These are phyloP conservation scores for Coleophoma cylindrospora DNA, from an alignment of 2,329 filamentous ascomycete species.

Conservation along the genomic window DNA sequence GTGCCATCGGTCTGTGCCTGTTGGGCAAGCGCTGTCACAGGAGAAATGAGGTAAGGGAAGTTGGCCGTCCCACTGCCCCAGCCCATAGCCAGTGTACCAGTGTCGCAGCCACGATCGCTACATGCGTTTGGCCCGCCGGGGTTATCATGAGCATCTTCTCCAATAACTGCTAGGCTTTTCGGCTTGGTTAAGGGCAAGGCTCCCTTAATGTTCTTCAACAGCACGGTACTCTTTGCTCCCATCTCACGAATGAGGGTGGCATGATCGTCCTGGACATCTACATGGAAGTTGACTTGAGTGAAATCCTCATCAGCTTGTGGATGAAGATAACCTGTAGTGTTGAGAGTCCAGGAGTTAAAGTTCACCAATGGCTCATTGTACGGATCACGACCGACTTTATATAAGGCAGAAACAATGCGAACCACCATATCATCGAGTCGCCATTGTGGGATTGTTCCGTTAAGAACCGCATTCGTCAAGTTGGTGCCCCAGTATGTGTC, in stretches of 20 bases:
- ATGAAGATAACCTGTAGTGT: constrained; percentile 69
- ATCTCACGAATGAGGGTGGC: constrained; percentile 69
- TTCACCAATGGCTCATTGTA: constrained; percentile 53
- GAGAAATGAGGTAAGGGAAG: constrained; percentile 73
- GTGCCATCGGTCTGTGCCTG: constrained; percentile 55
- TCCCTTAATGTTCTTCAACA: constrained; percentile 76
- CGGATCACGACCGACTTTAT: constrained; percentile 50
- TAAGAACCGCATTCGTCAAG: constrained; percentile 79
- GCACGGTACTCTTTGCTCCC: constrained; percentile 74
- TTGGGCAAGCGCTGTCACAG: constrained; percentile 62
- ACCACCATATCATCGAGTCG: constrained; percentile 89
- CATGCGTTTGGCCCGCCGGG: constrained; percentile 76
- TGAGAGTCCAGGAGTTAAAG: constrained; percentile 81
- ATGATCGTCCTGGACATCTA: constrained; percentile 77
- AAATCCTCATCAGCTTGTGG: constrained; percentile 56
- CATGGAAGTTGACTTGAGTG: constrained; percentile 69
- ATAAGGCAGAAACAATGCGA: constrained; percentile 69
- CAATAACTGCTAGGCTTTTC: constrained; percentile 70
- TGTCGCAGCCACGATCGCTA: constrained; percentile 44
- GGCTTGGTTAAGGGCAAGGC: constrained; percentile 72
- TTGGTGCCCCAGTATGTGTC: constrained; percentile 68
- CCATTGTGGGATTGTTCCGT: constrained; percentile 84
- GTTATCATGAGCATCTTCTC: constrained; percentile 77
- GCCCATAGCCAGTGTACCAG: constrained; percentile 64
- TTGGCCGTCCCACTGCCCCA: constrained; percentile 75